These are phyloP conservation scores for Ceratocystis alfenasii DNA, from an alignment of 2,329 filamentous ascomycete species.

Conservation along the genomic window DNA sequence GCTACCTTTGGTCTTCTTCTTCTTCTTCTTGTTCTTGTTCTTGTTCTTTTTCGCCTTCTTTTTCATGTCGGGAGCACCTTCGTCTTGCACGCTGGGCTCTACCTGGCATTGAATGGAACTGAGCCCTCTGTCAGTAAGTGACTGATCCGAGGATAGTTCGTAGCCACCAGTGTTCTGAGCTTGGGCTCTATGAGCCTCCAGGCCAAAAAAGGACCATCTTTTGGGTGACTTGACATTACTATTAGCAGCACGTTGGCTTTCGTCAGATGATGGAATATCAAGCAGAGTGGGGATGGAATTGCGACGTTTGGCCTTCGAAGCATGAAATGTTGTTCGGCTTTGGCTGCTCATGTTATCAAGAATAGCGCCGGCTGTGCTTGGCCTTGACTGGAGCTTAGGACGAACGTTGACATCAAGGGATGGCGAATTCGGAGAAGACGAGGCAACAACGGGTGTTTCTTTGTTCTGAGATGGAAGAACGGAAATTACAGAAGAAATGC, in stretches of 20 bases:
- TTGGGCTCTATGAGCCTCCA: slow-evolving; percentile 38
- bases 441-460: slow-evolving; percentile 26
- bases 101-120: neutral
- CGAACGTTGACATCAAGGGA: slow-evolving; percentile 10
- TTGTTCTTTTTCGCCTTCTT: slow-evolving; percentile 46
- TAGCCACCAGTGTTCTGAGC: neutral
- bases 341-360: slow-evolving; percentile 37
- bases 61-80: slow-evolving; percentile 18
- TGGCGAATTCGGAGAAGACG: neutral
- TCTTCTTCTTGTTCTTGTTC: slow-evolving; percentile 15
- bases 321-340: slow-evolving; percentile 20
- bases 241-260: slow-evolving; percentile 30
- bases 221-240: slow-evolving; percentile 43
- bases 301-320: slow-evolving; percentile 37
- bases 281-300: slow-evolving; percentile 48
- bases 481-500: slow-evolving; percentile 66
- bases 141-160: slow-evolving; percentile 12
- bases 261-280: slow-evolving; percentile 28
- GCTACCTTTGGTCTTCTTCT: slow-evolving; percentile 31
- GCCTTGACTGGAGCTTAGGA: slow-evolving; percentile 37
- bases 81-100: slow-evolving; percentile 26
- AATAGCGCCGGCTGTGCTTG: slow-evolving; percentile 61
- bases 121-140: slow-evolving; percentile 29
- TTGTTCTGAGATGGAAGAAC: slow-evolving; percentile 21
- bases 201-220: slow-evolving; percentile 50